Conservation (phyloP, 116 monocot species). For the Trichopus zeylanicus region DNA sequence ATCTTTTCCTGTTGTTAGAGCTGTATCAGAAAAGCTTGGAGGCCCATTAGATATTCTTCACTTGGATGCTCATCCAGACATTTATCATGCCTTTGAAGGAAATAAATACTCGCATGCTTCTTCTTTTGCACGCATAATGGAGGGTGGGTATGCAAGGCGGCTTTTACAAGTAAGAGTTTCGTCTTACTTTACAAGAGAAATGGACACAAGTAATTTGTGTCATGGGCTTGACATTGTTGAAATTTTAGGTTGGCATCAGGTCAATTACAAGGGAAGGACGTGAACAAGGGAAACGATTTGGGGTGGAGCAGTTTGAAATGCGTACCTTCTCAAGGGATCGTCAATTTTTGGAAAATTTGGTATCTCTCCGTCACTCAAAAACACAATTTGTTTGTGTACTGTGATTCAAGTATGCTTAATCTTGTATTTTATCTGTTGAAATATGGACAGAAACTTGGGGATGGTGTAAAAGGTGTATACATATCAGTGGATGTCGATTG, state of each 20-base stretch:
- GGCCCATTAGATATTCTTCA: constrained; percentile 93
- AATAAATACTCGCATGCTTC: constrained; percentile 96
- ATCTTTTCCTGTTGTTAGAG: constrained; percentile 88
- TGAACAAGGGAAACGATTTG: constrained; percentile 91
- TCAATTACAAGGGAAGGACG: constrained; percentile 95
- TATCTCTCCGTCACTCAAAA: constrained; percentile 17
- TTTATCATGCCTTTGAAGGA: constrained; percentile 88
- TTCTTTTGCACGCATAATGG: constrained; percentile 98
- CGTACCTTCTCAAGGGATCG: constrained; percentile 85
- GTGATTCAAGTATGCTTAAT: too few species aligned
- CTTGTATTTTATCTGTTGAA: not conserved
- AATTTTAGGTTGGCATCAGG: constrained; percentile 68
- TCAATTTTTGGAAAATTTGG: constrained; percentile 76
- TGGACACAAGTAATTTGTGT: not conserved
- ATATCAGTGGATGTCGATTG: constrained; percentile 86
- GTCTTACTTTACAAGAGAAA: not conserved
- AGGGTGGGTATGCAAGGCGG: constrained; percentile 89
- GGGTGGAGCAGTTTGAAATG: constrained; percentile 99
- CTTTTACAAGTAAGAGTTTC: constrained; percentile 59
- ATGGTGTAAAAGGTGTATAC: constrained; percentile 89
- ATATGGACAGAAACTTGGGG: constrained; percentile 71
- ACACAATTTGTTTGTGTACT: too few species aligned
- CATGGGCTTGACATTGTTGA: not conserved
- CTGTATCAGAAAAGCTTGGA: constrained; percentile 91
- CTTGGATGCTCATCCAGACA: constrained; percentile 97